Base-by-base conservation (phyloP, 1,139 yeast genomes). In the Yamadazyma aaseri region DNA sequence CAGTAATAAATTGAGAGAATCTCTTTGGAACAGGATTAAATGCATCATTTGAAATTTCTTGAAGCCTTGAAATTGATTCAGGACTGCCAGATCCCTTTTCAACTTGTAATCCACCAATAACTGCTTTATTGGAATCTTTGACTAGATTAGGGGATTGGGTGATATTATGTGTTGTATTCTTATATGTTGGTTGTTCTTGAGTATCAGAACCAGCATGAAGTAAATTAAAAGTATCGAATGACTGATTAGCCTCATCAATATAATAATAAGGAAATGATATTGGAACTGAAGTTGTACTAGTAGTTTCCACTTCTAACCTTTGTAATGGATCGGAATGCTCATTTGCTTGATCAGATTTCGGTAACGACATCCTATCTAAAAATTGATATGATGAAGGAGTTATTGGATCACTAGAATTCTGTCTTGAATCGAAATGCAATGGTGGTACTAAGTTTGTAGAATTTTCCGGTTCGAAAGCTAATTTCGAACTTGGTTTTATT, bases 1-100 rank as follows among this genome's bases (percentile, higher is more conserved):
- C 69, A 28, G 58, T 45, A 12, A 69, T 63, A 47, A 69, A 66
- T 36, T 63, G 69, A 6, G 73, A 65, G 37, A 69, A 68, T 28
- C 71, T 44, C 33, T 57, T 59, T 1, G 75, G 73, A 4, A 67
- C 71, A 38, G 63, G 72, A 40, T 65, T 52, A 32, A 52, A 49
- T 5, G 33, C 36, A 25, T 39, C 41, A 17, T 35, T 25, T 20
- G 36, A 33, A 4, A 34, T 33, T 17, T 34, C 34, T 28, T 33
- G 32, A n/a, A 33, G 29, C 20, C 34, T 24, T 14, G 35, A 18
- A 3, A 29, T 24, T 3, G 38, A 26, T 10, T 31, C 23, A 15
- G 40, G 31, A 23, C 33, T 35, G 6, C 30, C 10, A n/a, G 32
- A 22, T 5, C 34, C 33, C 12, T 23, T 32, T 16, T 26, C 16